Base-by-base conservation (phyloP, 495 filamentous ascomycete species). In the Penicillium subrubescens region DNA sequence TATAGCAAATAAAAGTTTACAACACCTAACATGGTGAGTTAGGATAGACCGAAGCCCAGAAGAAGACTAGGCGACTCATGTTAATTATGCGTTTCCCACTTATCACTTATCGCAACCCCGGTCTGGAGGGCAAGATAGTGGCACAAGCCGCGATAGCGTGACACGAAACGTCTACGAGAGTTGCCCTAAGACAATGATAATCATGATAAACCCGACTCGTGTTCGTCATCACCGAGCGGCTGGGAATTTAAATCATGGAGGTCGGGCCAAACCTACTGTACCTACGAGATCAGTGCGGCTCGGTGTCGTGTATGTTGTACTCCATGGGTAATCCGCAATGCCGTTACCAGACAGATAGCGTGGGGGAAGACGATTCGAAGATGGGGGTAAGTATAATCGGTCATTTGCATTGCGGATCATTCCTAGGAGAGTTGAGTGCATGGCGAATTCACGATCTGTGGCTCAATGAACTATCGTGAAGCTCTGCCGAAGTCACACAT, bases 181-280 rank as follows among this genome's bases (percentile, higher is more conserved):
- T 11, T n/a, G 25, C 48, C 27, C 14, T 52, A 25, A 12, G 12
- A 17, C 46, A 41, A 11, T 14, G 21, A 25, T 21, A 12, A 12
- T 48, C 8, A 23, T 27, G 59, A 53, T 52, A 60, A 60, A 46
- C 46, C 33, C 17, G 21, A 3, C 27, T 53, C 46, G 46, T 60
- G 46, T 60, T 60, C 44, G 59, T 50, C 57, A 50, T 50, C 43
- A 19, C 44, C 10, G 44, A 25, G 14, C 39, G 44, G 17, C 41
- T 29, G 12, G 43, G 57, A 25, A 25, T 25, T 59, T 31, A 27
- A 43, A 29, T 35, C 41, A 50, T 59, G 57, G 43, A 50, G 53
- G 53, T 14, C 34, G 43, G 21, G 41, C 27, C 43, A 11, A 59
- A 46, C 8, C 25, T 31, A 17, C 41, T 21, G 35, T 44, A 21